These are phyloP conservation scores for Petrea volubilis DNA, from an alignment of 257 asterid species.

Conservation along the genomic window DNA sequence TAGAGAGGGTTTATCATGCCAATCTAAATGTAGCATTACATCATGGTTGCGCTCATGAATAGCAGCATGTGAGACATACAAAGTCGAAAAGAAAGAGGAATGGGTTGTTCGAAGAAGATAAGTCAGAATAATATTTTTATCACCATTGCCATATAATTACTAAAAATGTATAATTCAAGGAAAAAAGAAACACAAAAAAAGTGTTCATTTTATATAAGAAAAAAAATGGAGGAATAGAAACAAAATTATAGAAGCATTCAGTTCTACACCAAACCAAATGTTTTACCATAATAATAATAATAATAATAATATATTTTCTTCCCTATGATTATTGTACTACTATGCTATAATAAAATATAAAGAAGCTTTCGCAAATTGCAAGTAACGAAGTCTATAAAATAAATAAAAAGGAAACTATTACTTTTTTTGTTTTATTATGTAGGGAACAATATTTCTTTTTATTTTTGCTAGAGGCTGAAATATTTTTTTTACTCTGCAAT, in stretches of 20 bases:
- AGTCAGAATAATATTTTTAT: not conserved
- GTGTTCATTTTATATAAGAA: not conserved
- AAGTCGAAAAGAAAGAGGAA: slow-evolving; percentile 11
- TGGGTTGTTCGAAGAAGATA: slow-evolving; percentile 12
- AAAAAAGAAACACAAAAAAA: not conserved
- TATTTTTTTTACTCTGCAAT: too few relatives aligned
- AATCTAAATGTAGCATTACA: slow-evolving; percentile 20
- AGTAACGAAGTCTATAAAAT: too few relatives aligned
- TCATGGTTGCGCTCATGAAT: slow-evolving; percentile 31
- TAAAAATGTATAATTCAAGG: not conserved
- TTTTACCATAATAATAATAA: too few relatives aligned
- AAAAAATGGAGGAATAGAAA: not conserved
- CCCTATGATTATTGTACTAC: too few relatives aligned
- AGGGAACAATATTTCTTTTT: too few relatives aligned
- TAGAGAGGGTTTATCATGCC: not conserved
- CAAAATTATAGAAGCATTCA: too few relatives aligned
- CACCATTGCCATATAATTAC: not conserved
- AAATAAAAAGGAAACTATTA: too few relatives aligned
- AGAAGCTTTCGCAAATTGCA: too few relatives aligned
- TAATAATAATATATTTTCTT: too few relatives aligned
- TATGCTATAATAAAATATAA: too few relatives aligned
- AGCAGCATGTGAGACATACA: slow-evolving; percentile 16
- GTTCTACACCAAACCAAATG: not conserved
- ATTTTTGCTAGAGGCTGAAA: too few relatives aligned
- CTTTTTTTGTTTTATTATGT: too few relatives aligned